Conservation (phyloP, 768 basidiomycete genomes). For the Lanmaoa pseudosensibilis region DNA sequence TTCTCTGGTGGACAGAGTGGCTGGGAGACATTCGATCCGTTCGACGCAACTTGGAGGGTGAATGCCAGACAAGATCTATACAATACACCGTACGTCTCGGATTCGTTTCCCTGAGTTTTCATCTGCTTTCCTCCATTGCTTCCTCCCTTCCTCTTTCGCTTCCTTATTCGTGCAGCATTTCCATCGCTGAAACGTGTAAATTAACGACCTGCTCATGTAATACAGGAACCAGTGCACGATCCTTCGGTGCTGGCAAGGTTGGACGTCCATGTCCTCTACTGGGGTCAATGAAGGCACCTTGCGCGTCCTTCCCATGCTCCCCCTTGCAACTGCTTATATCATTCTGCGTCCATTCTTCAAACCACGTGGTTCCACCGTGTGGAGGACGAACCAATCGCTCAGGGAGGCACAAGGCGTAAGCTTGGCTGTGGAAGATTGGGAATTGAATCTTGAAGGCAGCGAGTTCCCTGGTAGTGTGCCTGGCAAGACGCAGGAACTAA, state of each 20-base stretch:
- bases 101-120: not conserved
- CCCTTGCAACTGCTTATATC: constrained; percentile 56
- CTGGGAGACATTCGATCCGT: constrained; percentile 54
- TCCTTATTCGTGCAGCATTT: constrained; percentile 3
- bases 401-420: constrained; percentile 19
- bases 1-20: constrained; percentile 38
- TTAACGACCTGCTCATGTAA: constrained; percentile 1
- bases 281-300: constrained; percentile 64
- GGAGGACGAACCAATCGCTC: not conserved
- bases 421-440: constrained; percentile 53
- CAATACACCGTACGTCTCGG: constrained; percentile 45
- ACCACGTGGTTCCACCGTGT: constrained; percentile 21
- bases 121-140: not conserved
- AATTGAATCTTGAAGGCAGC: constrained; percentile 49
- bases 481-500: constrained; percentile 57
- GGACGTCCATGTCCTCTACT: constrained; percentile 53
- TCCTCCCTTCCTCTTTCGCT: not conserved
- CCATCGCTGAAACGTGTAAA: not conserved
- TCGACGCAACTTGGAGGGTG: constrained; percentile 46
- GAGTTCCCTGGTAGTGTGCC: constrained; percentile 56
- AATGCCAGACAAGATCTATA: constrained; percentile 62
- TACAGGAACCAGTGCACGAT: constrained; percentile 52
- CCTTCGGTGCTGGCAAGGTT: constrained; percentile 60
- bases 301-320: constrained; percentile 57
- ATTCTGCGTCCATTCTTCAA: constrained; percentile 69